Evolutionary conservation across 2,329 filamentous ascomycete species (phyloP), one percentile per base, ranked within the genome.

Genomic region (Mollisia scopiformis): DNA sequence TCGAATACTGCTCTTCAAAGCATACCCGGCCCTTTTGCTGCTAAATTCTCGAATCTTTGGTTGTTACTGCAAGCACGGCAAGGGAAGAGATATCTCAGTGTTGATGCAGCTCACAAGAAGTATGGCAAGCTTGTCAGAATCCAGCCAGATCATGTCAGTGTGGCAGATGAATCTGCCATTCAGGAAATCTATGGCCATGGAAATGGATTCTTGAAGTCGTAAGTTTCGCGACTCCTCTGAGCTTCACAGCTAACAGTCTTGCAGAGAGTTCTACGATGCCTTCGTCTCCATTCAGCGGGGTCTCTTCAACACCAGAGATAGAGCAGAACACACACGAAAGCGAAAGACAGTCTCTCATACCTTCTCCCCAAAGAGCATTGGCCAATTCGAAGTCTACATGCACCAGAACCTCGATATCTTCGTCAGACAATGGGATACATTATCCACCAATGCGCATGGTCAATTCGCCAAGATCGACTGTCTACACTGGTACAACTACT

Each of bases 321-420:
- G 93, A 52, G 80, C 81, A 0, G 91, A 97, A 71, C 93, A 97
- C 75, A 88, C 89, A 0, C 87, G 93, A 65, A 97, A 97, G 83
- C 86, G 93, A 70, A 97, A 96, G 83, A 88, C 91, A 2, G 86
- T 97, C 51, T 88, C 91, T 1, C 92, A 96, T 75, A 95, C 91
- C 31, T 97, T 97, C 77, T 91, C 88, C 14, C 83, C 88, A 62
- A 96, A 94, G 77, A 91, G 86, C 10, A 84, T 97, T 57, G 82
- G 83, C 61, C 88, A 96, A 73, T 96, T 96, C 72, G 93, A 97
- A 78, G 90, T 92, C 55, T 96, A 94, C 75, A 94, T 97, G 68
- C 88, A 91, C 72, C 79, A 82, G 66, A 96, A 96, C 74, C 82
- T 96, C 3, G 86, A 89, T 61, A 78, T 87, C 14, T 90, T 96